phyloP scores from a whole-genome alignment of 768 basidiomycete genomes.

The Cystoderma amianthinum region DNA sequence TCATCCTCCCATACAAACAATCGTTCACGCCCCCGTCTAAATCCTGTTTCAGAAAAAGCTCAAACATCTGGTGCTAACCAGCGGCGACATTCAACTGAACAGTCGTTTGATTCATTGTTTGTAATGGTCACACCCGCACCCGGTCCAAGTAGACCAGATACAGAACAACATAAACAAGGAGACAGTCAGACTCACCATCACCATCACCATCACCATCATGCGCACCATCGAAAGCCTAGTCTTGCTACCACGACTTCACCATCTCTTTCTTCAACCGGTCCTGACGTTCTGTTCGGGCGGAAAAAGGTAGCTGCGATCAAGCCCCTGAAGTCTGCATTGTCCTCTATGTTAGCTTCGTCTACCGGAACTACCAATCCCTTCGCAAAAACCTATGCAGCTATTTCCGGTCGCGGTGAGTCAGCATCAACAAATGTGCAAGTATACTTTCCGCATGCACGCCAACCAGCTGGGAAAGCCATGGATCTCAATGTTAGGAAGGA shows the following conservation, averaged over 20 bases:
- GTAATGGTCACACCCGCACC: conserved; percentile 45
- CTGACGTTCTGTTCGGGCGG: conserved; percentile 42
- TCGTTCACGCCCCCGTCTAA: conserved; percentile 42
- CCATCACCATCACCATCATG: conserved; percentile 5
- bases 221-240: conserved; percentile 8
- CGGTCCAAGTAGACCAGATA: not conserved
- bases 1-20: conserved; percentile 38
- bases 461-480: conserved; percentile 58
- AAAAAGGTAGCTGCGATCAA: conserved; percentile 36
- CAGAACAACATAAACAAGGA: conserved; percentile 12
- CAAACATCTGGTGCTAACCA: conserved; percentile 10
- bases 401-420: conserved; percentile 68
- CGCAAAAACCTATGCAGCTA: conserved; percentile 77
- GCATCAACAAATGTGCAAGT: conserved; percentile 62
- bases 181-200: conserved; percentile 7
- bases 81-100: conserved; percentile 14
- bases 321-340: conserved; percentile 56
- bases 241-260: not conserved
- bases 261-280: conserved; percentile 1
- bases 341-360: conserved; percentile 67
- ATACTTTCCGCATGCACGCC: conserved; percentile 77
- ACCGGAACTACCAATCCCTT: conserved; percentile 76
- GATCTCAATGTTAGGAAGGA: conserved; percentile 76
- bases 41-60: conserved; percentile 56
- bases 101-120: conserved; percentile 38